Evolutionary conservation across 148 eudicot species (phyloP), one percentile per base, ranked within the genome.

Genomic region (Limonium bicolor): DNA sequence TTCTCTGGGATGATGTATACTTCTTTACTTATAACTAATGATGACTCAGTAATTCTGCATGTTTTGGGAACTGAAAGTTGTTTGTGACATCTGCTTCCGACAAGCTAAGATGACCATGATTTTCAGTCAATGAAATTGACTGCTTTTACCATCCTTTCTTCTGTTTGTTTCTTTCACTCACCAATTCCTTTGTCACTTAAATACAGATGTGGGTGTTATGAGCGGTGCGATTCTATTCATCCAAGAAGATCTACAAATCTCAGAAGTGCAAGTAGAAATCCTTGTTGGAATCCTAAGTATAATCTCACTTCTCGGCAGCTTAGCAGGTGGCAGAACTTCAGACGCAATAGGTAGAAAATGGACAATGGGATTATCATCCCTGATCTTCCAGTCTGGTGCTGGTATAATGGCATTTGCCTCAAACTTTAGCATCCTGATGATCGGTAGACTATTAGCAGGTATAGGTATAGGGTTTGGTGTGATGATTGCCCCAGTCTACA

Each of bases 321-420:
- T 69, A 20, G 56, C 48, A 3, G 74, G 69, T 17, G 69, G 74
- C 46, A 59, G 54, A 55, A 23, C 58, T 45, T 69, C 74, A 29
- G 74, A 69, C 51, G 66, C 62, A 36, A 60, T 64, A 14, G 74
- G 74, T 28, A 63, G 74, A 55, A 69, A 69, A 64, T 63, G 74
- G 74, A 64, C 69, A 25, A 63, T 69, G 69, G 74, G 48, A 20
- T 46, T 64, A 39, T 58, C 65, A 23, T 61, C 69, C 5, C 19
- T 54, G 3, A 10, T 64, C 35, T 69, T 69, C 23, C 74, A 69
- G 42, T 8, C 42, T 20, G 69, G 74, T 17, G 69, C 58, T 10
- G 19, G 51, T 0, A 64, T 59, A 47, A 69, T 69, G 74, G 55
- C 74, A 0, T 2, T 59, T 22, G 69, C 74, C 14, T 29, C 54